phyloP scores from a whole-genome alignment of 1,139 yeast species.

The Trichomonascaceae sp. region DNA sequence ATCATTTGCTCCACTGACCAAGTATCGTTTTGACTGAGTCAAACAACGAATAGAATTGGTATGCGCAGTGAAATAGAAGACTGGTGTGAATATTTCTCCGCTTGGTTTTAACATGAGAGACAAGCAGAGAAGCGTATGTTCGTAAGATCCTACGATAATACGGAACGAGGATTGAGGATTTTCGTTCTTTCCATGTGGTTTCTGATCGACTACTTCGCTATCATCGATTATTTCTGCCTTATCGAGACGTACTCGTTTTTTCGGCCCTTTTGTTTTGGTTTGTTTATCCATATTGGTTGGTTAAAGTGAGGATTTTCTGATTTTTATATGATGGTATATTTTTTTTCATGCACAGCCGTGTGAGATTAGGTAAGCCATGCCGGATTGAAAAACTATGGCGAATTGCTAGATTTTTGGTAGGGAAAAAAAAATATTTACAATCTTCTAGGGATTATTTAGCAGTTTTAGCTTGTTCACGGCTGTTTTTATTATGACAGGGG shows the following conservation, averaged over 20 bases:
- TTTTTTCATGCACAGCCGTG: neutral
- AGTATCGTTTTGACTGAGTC: conserved; percentile 75
- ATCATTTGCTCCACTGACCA: conserved; percentile 93
- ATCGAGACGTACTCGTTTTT: neutral
- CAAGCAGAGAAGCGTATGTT: conserved; percentile 82
- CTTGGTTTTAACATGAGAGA: conserved; percentile 51
- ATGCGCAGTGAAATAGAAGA: conserved; percentile 95
- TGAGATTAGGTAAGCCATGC: neutral
- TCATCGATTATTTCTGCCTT: neutral
- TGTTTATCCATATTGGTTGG: neutral
- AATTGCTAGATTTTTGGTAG: neutral
- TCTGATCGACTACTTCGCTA: neutral
- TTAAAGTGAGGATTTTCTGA: neutral
- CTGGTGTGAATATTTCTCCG: conserved; percentile 73
- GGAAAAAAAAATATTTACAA: too few relatives aligned
- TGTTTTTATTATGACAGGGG: too few relatives aligned
- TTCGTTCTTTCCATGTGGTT: neutral
- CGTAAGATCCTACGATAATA: conserved; percentile 90
- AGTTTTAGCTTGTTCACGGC: too few relatives aligned
- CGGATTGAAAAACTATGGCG: neutral
- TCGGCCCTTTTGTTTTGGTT: neutral
- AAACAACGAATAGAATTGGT: conserved; percentile 78
- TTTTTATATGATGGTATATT: neutral
- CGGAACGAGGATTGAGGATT: conserved; percentile 43
- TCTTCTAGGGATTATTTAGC: too few relatives aligned